Evolutionary conservation across 805 yeast genomes (phyloP).

Genomic region (Candida silvatica): DNA sequence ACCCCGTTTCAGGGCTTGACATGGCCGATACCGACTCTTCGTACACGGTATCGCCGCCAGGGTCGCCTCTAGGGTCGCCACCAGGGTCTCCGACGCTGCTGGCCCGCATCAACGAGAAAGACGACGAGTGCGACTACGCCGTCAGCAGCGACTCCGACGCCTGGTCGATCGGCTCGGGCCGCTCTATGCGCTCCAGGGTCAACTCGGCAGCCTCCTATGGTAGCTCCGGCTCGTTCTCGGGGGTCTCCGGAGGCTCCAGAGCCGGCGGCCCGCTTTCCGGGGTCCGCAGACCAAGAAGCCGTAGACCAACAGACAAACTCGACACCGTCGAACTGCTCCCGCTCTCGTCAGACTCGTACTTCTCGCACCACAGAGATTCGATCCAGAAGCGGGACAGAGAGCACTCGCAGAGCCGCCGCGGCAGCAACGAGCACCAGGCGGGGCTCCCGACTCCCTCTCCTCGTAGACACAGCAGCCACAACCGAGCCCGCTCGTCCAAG

Average conservation of each 20-base stretch:
- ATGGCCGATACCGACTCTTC: neutral
- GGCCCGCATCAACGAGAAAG: slow-evolving; percentile 17
- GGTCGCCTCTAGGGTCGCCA: slow-evolving; percentile 13
- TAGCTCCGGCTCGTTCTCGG: neutral
- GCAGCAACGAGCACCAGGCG: neutral
- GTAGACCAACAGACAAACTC: neutral
- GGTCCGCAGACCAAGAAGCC: neutral
- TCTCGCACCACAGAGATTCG: slow-evolving; percentile 23
- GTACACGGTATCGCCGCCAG: neutral
- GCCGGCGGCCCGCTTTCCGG: neutral
- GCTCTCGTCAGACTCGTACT: slow-evolving; percentile 26
- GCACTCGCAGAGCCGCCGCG: neutral
- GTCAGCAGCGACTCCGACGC: slow-evolving; percentile 21
- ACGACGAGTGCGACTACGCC: slow-evolving; percentile 21
- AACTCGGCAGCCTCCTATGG: neutral
- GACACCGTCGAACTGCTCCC: slow-evolving; percentile 8
- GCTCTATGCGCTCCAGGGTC: neutral
- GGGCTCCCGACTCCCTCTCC: neutral
- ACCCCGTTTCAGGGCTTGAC: neutral
- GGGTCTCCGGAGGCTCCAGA: neutral
- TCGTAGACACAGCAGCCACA: neutral
- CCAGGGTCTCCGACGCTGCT: slow-evolving; percentile 23
- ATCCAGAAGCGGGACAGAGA: too few species aligned
- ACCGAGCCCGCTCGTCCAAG: neutral
- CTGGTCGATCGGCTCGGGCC: slow-evolving; percentile 20